Evolutionary conservation across 805 yeast genomes (phyloP).

Genomic region (Metschnikowia cubensis): DNA sequence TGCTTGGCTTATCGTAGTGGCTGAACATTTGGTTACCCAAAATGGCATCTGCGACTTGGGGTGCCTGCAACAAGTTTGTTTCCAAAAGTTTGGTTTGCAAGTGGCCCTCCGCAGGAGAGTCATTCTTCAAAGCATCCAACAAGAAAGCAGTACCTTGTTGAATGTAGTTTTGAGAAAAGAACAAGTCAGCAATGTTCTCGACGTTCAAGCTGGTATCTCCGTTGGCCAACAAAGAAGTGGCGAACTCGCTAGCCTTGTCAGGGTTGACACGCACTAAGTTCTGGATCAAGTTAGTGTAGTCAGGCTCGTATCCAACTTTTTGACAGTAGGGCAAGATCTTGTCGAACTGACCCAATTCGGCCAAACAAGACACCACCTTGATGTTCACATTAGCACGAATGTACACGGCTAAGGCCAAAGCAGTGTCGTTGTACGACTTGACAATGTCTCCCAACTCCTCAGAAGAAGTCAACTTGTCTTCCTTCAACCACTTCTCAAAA

Average conservation of each 20-base stretch:
- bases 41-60: conserved; percentile 99
- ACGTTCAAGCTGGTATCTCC: conserved; percentile 67
- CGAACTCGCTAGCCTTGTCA: conserved; percentile 98
- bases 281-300: conserved; percentile 84
- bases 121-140: conserved; percentile 90
- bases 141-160: conserved; percentile 98
- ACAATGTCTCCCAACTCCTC: conserved; percentile 97
- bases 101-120: conserved; percentile 91
- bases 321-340: conserved; percentile 92
- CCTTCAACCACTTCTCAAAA: conserved; percentile 94
- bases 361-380: conserved; percentile 87
- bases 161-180: conserved; percentile 87
- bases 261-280: conserved; percentile 89
- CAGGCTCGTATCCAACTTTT: conserved; percentile 84
- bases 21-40: conserved; percentile 93
- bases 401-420: conserved; percentile 87
- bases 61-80: conserved; percentile 90
- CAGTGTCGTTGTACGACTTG: conserved; percentile 72
- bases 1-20: conserved; percentile 89
- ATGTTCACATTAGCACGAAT: conserved; percentile 76
- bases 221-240: conserved; percentile 68
- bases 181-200: conserved; percentile 87
- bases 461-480: conserved; percentile 89
- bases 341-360: conserved; percentile 95
- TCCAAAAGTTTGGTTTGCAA: conserved; percentile 92